phyloP scores from a whole-genome alignment of 1,284 basidiomycete genomes.

The Albatrellus sp. region DNA sequence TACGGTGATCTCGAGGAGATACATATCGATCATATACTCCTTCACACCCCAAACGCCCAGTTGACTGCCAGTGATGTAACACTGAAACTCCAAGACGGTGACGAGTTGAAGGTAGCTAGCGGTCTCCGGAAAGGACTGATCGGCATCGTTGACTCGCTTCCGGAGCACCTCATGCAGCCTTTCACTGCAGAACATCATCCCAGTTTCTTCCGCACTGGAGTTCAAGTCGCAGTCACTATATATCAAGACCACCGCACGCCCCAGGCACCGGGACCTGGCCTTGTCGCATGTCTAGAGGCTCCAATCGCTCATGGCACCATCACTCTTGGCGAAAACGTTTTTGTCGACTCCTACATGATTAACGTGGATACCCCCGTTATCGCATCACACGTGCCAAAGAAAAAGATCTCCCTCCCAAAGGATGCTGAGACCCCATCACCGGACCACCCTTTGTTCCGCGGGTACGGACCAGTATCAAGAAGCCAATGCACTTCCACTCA shows the following conservation, averaged over 20 bases:
- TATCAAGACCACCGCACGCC: conserved; percentile 6
- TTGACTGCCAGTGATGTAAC: conserved; percentile 20
- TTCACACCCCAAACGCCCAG: conserved; percentile 27
- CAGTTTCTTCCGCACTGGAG: conserved; percentile 8
- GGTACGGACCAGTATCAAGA: neutral
- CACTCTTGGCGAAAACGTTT: conserved; percentile 10
- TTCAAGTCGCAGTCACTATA: conserved; percentile 7
- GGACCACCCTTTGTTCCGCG: conserved; percentile 11
- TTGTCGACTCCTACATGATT: conserved; percentile 9
- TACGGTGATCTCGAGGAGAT: conserved; percentile 21
- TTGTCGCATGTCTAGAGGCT: conserved; percentile 3
- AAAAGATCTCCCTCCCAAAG: neutral
- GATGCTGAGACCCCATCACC: neutral
- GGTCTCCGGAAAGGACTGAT: conserved; percentile 16
- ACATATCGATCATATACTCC: conserved; percentile 28
- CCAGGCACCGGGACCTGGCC: neutral
- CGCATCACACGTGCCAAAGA: conserved; percentile 5
- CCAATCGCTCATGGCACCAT: conserved; percentile 10
- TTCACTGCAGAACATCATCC: conserved; percentile 8
- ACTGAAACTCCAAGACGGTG: conserved; percentile 11
- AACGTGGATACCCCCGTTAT: conserved; percentile 6
- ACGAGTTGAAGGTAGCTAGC: conserved; percentile 1
- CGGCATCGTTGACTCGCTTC: conserved; percentile 12
- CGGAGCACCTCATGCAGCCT: conserved; percentile 21
- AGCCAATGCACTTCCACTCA: neutral